Percentiles rank a stretch among this genome's conserved stretches.
Evolutionary conservation across 495 filamentous ascomycete species (phyloP).

Genomic region (Talaromyces wortmannii): DNA sequence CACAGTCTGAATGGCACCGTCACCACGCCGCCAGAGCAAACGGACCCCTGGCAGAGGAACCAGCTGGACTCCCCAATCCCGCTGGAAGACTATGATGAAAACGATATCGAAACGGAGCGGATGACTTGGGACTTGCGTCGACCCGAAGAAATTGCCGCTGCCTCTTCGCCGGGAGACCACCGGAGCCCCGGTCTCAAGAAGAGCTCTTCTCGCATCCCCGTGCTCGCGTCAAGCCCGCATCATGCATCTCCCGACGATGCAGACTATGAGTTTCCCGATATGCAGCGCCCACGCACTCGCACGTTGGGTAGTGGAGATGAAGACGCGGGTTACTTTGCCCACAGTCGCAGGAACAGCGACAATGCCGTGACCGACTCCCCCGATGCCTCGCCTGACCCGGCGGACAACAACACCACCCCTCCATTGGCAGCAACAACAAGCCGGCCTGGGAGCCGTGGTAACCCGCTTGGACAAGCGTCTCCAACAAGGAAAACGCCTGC

Average conservation of each 20-base stretch:
- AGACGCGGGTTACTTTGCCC: conserved; percentile 51
- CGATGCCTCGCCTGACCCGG: conserved; percentile 24
- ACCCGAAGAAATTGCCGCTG: conserved; percentile 70
- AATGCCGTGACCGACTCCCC: conserved; percentile 52
- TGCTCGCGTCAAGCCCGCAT: conserved; percentile 68
- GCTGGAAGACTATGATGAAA: conserved; percentile 30
- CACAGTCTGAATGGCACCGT: conserved; percentile 21
- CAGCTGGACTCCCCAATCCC: conserved; percentile 37
- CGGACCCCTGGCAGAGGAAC: conserved; percentile 37
- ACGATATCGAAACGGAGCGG: conserved; percentile 24
- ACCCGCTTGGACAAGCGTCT: conserved; percentile 15
- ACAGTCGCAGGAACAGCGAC: conserved; percentile 64
- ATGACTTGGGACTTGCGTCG: conserved; percentile 65
- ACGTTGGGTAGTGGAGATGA: conserved; percentile 48
- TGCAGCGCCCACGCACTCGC: conserved; percentile 46
- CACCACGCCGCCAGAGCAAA: conserved; percentile 25
- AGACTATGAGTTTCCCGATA: conserved; percentile 62
- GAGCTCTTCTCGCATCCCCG: conserved; percentile 71
- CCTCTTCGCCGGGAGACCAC: conserved; percentile 22
- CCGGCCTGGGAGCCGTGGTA: conserved; percentile 37
- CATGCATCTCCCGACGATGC: conserved; percentile 65
- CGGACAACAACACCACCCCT: conserved; percentile 27
- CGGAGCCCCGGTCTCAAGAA: conserved; percentile 36
- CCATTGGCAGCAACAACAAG: conserved; percentile 29
- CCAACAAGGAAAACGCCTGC: conserved; percentile 30